Evolutionary conservation across 768 basidiomycete genomes (phyloP), one percentile per base, ranked within the genome.

Genomic region (Auricularia sp.): DNA sequence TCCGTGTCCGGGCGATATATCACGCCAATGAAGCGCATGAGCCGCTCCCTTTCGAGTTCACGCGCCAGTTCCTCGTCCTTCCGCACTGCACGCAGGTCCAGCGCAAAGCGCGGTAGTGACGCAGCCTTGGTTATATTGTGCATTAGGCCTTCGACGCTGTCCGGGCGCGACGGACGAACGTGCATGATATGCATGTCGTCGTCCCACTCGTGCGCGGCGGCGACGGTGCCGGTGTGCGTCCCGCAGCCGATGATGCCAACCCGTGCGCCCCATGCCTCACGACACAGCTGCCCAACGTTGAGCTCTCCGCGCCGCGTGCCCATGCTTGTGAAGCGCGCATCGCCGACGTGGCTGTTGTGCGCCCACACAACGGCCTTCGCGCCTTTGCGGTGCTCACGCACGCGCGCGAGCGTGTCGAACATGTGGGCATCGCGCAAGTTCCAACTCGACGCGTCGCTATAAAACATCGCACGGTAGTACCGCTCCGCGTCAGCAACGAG

Each of bases 331-430:
- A 67, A 70, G 23, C 73, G 62, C 14, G 72, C 72, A 34, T 74
- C 73, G 34, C 73, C 72, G 33, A 72, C 67, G 61, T 74, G 73
- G 8, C 72, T 73, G 65, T 71, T 74, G 62, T 74, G 73, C 11
- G 72, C 73, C 73, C 71, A 74, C n/a, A 74, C 69, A 1, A 74
- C 11, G 39, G 39, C 12, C 39, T 42, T 42, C 39, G 39, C 39
- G 39, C 39, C 39, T 56, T 62, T 11, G 64, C 70, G 6, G 69
- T 66, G 63, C 68, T 66, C 18, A 61, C 65, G 35, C 66, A 67
- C 23, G 69, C 62, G 36, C 68, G 61, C 16, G 70, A 73, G 53
- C 69, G 72, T 62, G 69, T 68, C 64, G 71, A 71, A 36, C 14
- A 61, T 61, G 53, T 51, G 21, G 12, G 36, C 65, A 14, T 61